Base-by-base conservation (phyloP, 805 yeast species). In the Groenewaldozyma salmanticensis region DNA sequence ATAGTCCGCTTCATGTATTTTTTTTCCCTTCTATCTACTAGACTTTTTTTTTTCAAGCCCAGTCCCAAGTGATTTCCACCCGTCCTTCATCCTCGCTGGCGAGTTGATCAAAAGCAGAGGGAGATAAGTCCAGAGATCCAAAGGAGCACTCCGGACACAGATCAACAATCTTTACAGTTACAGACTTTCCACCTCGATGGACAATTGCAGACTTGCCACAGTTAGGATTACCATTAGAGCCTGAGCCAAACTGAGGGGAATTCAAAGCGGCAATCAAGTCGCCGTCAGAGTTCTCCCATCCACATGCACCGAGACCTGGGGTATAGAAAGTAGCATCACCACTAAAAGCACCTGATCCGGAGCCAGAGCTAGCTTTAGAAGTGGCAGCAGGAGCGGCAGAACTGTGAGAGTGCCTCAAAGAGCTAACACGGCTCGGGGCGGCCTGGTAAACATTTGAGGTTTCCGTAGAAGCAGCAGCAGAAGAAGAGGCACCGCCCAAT, bases 41-140 rank as follows among this genome's bases (percentile, higher is more conserved):
- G n/a, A 13, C 29, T 24, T 24, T 9, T 24, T 24, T 24, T 24
- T 7, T 33, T 42, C 39, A 43, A 37, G 39, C 37, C 45, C 46
- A 52, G 15, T 51, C 39, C 83, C 83, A 77, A 38, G 70, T 57
- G 51, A 77, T 67, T 19, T 65, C 59, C 47, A 77, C 67, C 46
- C 77, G 69, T 34, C 82, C 83, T 50, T 66, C 70, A 39, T 56
- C 61, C 55, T 61, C 57, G 51, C 68, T 72, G 13, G 79, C 81
- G 45, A 77, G 59, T 47, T 62, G 52, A 31, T 59, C 40, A 54
- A 77, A 77, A 4, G 82, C 82, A 42, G 72, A 53, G 5, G 81
- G 81, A n/a, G 80, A 72, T 42, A 77, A 65, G 51, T 77, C 82
- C 44, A 77, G 68, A 51, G 68, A 74, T 43, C 71, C 56, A 38